Conservation (phyloP, 225 moss, liverwort and hornwort species). For the Straminergon stramineum region DNA sequence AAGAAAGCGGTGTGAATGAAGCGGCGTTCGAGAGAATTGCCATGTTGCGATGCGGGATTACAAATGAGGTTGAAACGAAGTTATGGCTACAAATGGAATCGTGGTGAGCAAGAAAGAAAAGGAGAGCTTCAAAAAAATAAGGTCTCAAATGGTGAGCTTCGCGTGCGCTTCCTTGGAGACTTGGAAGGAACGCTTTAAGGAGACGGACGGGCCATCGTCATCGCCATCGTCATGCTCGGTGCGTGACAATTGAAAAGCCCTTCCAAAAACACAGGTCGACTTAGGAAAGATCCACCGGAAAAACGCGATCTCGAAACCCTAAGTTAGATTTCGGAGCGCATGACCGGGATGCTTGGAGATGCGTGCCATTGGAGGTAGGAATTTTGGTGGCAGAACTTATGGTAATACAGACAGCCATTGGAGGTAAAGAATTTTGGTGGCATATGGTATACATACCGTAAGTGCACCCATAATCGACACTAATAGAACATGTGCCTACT, state of each 20-base stretch:
- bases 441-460: not conserved
- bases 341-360: not conserved
- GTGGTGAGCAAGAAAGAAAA: not conserved
- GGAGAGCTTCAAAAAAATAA: not conserved
- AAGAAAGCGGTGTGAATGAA: not conserved
- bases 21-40: not conserved
- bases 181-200: not conserved
- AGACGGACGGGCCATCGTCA: not conserved
- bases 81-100: not conserved
- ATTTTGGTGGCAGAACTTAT: not conserved
- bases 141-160: not conserved
- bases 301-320: not conserved
- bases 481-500: not conserved
- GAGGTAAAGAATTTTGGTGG: not conserved
- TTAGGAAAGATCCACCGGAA: too few species aligned
- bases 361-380: not conserved
- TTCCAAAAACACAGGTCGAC: not conserved
- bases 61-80: not conserved
- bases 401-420: too few species aligned
- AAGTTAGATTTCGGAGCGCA: not conserved
- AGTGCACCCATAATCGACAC: not conserved
- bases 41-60: not conserved
- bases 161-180: not conserved
- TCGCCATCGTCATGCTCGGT: not conserved
- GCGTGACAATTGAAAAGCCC: not conserved